Base-by-base conservation (phyloP, 768 basidiomycete genomes). In the Naganishia vaughanmartiniae region DNA sequence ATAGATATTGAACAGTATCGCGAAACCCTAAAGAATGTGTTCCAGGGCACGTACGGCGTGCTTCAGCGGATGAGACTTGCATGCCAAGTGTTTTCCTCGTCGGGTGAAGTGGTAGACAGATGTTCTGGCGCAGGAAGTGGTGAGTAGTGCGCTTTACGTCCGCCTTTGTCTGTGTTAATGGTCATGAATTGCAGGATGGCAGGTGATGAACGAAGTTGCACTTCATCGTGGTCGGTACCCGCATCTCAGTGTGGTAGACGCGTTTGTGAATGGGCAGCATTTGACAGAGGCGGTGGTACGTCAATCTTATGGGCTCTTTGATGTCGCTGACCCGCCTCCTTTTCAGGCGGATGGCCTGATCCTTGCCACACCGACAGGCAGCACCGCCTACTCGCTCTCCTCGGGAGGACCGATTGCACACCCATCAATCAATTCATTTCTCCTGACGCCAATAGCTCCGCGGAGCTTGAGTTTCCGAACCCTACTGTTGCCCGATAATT, bases 351-450 rank as follows among this genome's bases (percentile, higher is more conserved):
- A 96, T 75, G 93, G 94, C 45, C 83, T 96, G 70, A 93, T 96
- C 68, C 88, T 97, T 66, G 93, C 93, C 9, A 97, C 94, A 1
- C 94, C 94, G 26, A 97, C 94, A 2, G 94, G 94, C 7, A 96
- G 93, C 26, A 96, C 94, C 3, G 94, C 94, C 19, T 96, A 97
- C 81, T 96, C 93, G 0, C 85, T 97, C 28, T 95, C 93, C 3
- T 91, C 93, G 0, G 94, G 94, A 39, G 94, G 94, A 30, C 94
- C 94, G 4, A 96, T 97, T 74, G 92, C 96, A 0, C 94, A 96
- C 73, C 94, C 94, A 2, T 91, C 91, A 2, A 83, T 94, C 46
- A 90, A 90, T 70, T 91, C 93, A 0, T 85, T 96, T 63, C 90
- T 97, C 17, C 83, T 97, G 51, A 95, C 94, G 0, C 94, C 94